These are phyloP conservation scores for Taiozyma sp. DNA, from an alignment of 1,139 yeast species.

Conservation along the genomic window DNA sequence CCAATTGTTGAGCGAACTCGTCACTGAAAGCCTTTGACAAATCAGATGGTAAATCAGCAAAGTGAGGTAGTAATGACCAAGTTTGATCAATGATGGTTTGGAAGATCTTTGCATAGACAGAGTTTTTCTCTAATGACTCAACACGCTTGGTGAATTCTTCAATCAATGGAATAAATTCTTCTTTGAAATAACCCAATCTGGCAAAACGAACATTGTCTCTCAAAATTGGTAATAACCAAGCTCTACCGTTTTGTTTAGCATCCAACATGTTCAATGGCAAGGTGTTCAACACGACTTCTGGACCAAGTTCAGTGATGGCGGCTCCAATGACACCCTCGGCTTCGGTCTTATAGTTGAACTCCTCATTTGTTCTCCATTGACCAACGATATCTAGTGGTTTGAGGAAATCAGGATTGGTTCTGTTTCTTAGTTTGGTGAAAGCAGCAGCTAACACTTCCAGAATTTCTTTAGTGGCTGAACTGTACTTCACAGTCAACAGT, in stretches of 20 bases:
- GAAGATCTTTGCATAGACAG: constrained; percentile 68
- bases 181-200: constrained; percentile 54
- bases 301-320: constrained; percentile 78
- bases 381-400: constrained; percentile 70
- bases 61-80: constrained; percentile 88
- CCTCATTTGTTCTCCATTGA: constrained; percentile 77
- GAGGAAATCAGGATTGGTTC: constrained; percentile 70
- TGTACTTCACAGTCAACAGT: constrained; percentile 67
- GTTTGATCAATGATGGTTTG: constrained; percentile 83
- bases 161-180: constrained; percentile 61
- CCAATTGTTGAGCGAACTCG: constrained; percentile 68
- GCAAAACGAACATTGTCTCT: constrained; percentile 82
- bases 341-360: constrained; percentile 68
- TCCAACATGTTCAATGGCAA: constrained; percentile 73
- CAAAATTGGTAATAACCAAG: constrained; percentile 91
- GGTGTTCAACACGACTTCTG: constrained; percentile 66
- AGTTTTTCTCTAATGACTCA: constrained; percentile 35
- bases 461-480: constrained; percentile 69
- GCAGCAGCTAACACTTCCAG: constrained; percentile 64
- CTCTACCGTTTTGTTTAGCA: constrained; percentile 65
- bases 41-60: constrained; percentile 84
- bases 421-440: constrained; percentile 56
- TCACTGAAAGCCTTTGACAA: constrained; percentile 58
- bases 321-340: constrained; percentile 79
- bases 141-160: constrained; percentile 45